Evolutionary conservation across 2,329 filamentous ascomycete genomes (phyloP).

Genomic region (Thielaviopsis punctulata): DNA sequence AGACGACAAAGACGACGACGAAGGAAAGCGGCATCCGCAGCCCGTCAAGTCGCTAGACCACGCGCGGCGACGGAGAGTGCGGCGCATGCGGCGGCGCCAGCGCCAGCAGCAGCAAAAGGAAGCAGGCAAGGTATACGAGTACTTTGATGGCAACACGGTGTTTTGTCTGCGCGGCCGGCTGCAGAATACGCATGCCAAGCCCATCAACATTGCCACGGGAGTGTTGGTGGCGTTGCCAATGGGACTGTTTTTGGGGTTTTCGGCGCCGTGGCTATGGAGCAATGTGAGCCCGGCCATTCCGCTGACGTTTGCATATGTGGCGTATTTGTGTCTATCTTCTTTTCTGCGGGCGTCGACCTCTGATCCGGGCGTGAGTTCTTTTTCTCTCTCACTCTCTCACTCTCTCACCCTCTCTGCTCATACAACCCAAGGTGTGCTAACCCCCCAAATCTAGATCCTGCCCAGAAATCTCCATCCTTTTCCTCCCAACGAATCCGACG

Average conservation of each 20-base stretch:
- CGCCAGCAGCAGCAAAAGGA: slow-evolving; percentile 20
- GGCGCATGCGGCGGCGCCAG: slow-evolving; percentile 5
- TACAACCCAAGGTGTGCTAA: background rate
- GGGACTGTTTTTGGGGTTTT: slow-evolving; percentile 70
- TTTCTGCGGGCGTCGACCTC: slow-evolving; percentile 85
- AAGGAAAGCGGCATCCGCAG: slow-evolving; percentile 12
- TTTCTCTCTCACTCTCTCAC: background rate
- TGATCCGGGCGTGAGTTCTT: slow-evolving; percentile 67
- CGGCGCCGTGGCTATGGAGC: slow-evolving; percentile 71
- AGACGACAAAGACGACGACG: slow-evolving; percentile 21
- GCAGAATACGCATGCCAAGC: slow-evolving; percentile 73
- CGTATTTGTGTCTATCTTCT: slow-evolving; percentile 78
- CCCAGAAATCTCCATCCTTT: slow-evolving; percentile 84
- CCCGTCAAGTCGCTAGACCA: slow-evolving; percentile 9
- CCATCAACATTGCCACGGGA: slow-evolving; percentile 78
- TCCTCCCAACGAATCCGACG: slow-evolving; percentile 58
- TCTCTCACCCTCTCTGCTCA: background rate
- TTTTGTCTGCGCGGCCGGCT: slow-evolving; percentile 77
- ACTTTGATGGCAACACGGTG: slow-evolving; percentile 82
- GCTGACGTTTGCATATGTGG: slow-evolving; percentile 79
- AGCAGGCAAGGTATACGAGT: slow-evolving; percentile 63
- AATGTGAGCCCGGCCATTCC: slow-evolving; percentile 79
- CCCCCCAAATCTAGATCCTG: slow-evolving; percentile 45
- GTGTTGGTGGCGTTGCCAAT: slow-evolving; percentile 63
- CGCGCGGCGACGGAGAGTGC: slow-evolving; percentile 11